Base-by-base conservation (phyloP, 2,329 filamentous ascomycete genomes). In the Ceratocystis alfenasii region DNA sequence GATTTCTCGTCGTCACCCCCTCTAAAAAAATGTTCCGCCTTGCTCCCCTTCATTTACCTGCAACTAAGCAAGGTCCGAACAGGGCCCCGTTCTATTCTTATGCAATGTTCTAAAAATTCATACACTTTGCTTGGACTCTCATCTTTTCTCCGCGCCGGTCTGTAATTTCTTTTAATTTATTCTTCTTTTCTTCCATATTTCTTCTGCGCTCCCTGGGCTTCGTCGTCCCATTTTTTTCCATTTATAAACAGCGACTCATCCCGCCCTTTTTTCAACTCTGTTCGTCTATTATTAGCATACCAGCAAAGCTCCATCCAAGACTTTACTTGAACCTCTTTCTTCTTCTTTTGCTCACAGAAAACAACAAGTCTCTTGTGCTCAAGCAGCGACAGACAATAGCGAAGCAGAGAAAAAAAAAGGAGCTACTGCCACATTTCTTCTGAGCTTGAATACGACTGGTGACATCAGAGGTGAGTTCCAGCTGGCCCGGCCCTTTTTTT, bases 71-170 rank as follows among this genome's bases (percentile, higher is more conserved):
- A 57, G 22, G 53, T 28, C 20, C 28, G 17, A 57, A 33, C 53
- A 57, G 30, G 22, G 53, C 53, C 53, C 28, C n/a, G 53, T 57
- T 57, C 53, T 57, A 57, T 57, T 57, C 53, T 57, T 57, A 57
- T 30, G 53, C 53, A 57, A 25, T 57, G 53, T 57, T 57, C 20
- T 62, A 57, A 57, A 57, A 57, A 57, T 62, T 62, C 36, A 62
- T 46, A 28, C 60, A 45, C 12, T 61, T 60, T 45, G 17, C 48
- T 45, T 65, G 33, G 22, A 8, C 59, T 57, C 46, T 36, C 46
- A 44, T 36, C 7, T 48, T 46, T 50, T 46, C 62, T 36, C 28
- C 45, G 44, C 45, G 15, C 36, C 22, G 10, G 36, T 41, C 36
- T 41, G 36, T 5, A 41, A 41, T 41, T 50, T 57, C 33, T 65